Conservation (phyloP, 2,329 filamentous ascomycete genomes). For the Penicillium vulpinum region DNA sequence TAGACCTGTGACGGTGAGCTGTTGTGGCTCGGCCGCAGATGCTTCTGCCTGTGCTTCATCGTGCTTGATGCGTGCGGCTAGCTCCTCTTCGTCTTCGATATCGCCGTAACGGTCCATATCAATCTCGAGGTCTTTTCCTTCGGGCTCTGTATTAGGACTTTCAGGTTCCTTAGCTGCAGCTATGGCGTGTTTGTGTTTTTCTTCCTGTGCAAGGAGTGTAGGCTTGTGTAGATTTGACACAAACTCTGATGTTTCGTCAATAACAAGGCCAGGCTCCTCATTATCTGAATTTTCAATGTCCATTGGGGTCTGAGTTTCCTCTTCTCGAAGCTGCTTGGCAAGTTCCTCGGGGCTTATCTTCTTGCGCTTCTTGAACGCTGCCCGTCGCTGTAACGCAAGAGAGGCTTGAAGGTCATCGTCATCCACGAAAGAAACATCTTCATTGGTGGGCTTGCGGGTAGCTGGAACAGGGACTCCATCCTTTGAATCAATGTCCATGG, state of each 20-base stretch:
- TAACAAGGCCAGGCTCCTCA: slow-evolving; percentile 69
- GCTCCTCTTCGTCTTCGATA: slow-evolving; percentile 51
- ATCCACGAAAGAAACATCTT: slow-evolving; percentile 73
- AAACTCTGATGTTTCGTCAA: slow-evolving; percentile 95
- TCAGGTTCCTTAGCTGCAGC: slow-evolving; percentile 32
- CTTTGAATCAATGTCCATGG: slow-evolving; percentile 76
- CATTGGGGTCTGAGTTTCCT: slow-evolving; percentile 53
- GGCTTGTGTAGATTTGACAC: slow-evolving; percentile 79
- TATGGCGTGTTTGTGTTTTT: slow-evolving; percentile 36
- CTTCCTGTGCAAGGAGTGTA: slow-evolving; percentile 55
- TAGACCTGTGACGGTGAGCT: slow-evolving; percentile 65
- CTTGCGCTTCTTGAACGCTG: slow-evolving; percentile 88
- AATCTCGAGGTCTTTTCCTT: slow-evolving; percentile 55
- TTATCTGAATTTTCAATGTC: slow-evolving; percentile 58
- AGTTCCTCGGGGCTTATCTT: slow-evolving; percentile 83
- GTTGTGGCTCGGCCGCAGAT: slow-evolving; percentile 33
- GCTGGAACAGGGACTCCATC: slow-evolving; percentile 38
- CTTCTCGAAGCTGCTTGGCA: slow-evolving; percentile 72
- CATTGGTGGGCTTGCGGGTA: slow-evolving; percentile 63
- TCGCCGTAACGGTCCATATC: slow-evolving; percentile 57
- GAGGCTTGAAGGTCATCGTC: slow-evolving; percentile 91
- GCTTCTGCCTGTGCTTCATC: slow-evolving; percentile 52
- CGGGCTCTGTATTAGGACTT: slow-evolving; percentile 30
- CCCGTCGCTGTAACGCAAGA: slow-evolving; percentile 76
- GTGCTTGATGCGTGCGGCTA: slow-evolving; percentile 52